Evolutionary conservation across 305 asterid species (phyloP).

Genomic region (Solanum hybrid): DNA sequence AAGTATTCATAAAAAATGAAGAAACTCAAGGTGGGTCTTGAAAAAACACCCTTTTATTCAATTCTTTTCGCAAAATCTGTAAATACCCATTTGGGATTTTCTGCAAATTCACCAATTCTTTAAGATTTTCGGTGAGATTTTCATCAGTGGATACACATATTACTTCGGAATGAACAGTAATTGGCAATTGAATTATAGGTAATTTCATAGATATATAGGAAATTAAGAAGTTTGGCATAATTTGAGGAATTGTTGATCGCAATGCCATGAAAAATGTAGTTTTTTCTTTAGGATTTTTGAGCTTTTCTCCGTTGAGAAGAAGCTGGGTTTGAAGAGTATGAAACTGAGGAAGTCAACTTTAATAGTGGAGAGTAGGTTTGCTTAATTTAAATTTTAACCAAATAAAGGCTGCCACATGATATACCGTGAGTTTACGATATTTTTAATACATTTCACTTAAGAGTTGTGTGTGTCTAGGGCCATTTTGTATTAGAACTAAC

Average conservation of each 20-base stretch:
- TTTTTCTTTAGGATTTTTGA: slow-evolving; percentile 8
- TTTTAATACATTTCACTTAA: too few species aligned
- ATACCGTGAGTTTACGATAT: too few species aligned
- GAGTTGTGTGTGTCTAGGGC: too few species aligned
- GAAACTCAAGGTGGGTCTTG: slow-evolving; percentile 89
- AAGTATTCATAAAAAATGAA: slow-evolving; percentile 49
- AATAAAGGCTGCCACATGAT: too few species aligned
- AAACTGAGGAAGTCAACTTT: slow-evolving; percentile 57
- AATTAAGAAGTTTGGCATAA: slow-evolving; percentile 18
- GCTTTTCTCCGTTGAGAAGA: slow-evolving; percentile 39
- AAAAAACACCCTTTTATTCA: slow-evolving; percentile 42
- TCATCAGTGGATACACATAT: slow-evolving; percentile 49
- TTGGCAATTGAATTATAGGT: not conserved
- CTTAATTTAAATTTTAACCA: too few species aligned
- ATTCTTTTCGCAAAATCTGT: slow-evolving; percentile 10
- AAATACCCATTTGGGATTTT: slow-evolving; percentile 32
- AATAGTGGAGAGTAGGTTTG: not conserved
- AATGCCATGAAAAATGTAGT: slow-evolving; percentile 25
- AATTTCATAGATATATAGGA: not conserved
- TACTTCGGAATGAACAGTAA: slow-evolving; percentile 41
- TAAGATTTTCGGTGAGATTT: slow-evolving; percentile 29
- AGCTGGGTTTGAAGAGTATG: slow-evolving; percentile 39
- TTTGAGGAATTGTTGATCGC: slow-evolving; percentile 24
- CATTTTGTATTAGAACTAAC: too few species aligned
- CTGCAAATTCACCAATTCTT: slow-evolving; percentile 37